Evolutionary conservation across 805 yeast genomes (phyloP), one percentile per base, ranked within the genome.

Genomic region (Saturnispora sanitii): DNA sequence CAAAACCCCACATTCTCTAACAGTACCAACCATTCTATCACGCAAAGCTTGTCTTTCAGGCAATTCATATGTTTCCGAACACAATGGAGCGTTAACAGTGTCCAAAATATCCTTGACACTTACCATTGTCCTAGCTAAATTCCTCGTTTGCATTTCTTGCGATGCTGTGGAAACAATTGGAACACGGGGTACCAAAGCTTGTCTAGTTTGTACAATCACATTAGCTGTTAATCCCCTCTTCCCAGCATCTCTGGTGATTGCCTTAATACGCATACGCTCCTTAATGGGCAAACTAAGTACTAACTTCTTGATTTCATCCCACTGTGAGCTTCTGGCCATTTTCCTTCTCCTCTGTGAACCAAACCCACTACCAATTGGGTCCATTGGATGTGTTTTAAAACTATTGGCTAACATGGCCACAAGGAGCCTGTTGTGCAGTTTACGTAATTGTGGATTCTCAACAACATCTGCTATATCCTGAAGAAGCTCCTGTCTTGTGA

Each of bases 81-180:
- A 73, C 27, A 88, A 66, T 4, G 92, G 90, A 2, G 92, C 75
- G 49, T 83, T 86, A 41, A 85, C 73, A 3, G 92, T 94, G 53
- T 81, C 87, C 40, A 81, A 71, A 15, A 92, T 84, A 55, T 92
- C 97, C 58, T 88, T 95, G 18, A 94, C 85, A 90, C 96, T 87
- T 50, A 81, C 81, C 23, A 78, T 71, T 26, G 84, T 71, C 49
- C 73, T 75, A 15, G 55, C 60, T 12, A 50, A 27, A 40, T 42
- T 40, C 28, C 41, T 38, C 6, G 25, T 28, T 21, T 41, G 40
- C 18, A 41, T 15, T 23, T 38, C 31, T 62, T 70, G 43, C 60
- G 64, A 40, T 67, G 28, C 16, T 3, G 74, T 35, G 42, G 71
- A 72, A 30, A 73, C 77, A 55, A 79, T 77, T 3, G 98, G 98